Percentiles rank a stretch among this genome's conserved stretches.
Conservation (phyloP, 768 basidiomycete species). For the Suillus spraguei region DNA sequence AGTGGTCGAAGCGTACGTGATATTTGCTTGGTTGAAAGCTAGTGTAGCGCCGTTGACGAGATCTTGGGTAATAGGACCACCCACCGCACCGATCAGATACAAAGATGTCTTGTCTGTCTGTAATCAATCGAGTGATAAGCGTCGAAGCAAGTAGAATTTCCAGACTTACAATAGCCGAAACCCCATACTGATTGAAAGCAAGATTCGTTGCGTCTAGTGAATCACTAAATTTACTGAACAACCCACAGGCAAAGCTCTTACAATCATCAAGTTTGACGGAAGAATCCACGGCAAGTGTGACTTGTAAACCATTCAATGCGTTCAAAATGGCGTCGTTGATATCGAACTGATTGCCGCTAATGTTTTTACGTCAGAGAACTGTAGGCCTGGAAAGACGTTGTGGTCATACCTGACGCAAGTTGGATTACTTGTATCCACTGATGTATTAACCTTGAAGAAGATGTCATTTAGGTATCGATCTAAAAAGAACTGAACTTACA, state of each 20-base stretch:
- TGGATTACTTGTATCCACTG: slow-evolving; percentile 52
- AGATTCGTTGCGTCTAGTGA: slow-evolving; percentile 55
- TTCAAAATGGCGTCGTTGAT: slow-evolving; percentile 60
- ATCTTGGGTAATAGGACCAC: slow-evolving; percentile 64
- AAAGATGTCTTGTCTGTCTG: slow-evolving; percentile 65
- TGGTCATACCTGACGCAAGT: slow-evolving; percentile 58
- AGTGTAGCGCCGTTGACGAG: slow-evolving; percentile 61
- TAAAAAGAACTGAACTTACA: slow-evolving; percentile 36
- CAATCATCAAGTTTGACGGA: slow-evolving; percentile 68
- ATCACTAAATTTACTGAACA: not conserved
- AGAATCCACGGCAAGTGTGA: slow-evolving; percentile 57
- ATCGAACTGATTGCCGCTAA: slow-evolving; percentile 68
- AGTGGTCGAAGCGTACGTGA: slow-evolving; percentile 42
- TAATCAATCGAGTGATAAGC: slow-evolving; percentile 11
- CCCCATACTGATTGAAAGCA: slow-evolving; percentile 56
- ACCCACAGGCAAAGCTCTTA: slow-evolving; percentile 29
- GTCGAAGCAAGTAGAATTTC: not conserved
- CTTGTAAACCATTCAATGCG: slow-evolving; percentile 59
- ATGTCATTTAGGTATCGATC: not conserved
- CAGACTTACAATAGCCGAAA: slow-evolving; percentile 52
- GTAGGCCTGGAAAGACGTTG: not conserved
- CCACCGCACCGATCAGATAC: slow-evolving; percentile 72
- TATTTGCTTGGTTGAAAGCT: slow-evolving; percentile 58
- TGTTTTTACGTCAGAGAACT: slow-evolving; percentile 15
- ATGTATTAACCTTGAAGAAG: slow-evolving; percentile 49